A percentile compares a stretch with the other conserved stretches of the same genome.
phyloP scores from a whole-genome alignment of 2,329 filamentous ascomycete genomes.

The Penicillium sp. region DNA sequence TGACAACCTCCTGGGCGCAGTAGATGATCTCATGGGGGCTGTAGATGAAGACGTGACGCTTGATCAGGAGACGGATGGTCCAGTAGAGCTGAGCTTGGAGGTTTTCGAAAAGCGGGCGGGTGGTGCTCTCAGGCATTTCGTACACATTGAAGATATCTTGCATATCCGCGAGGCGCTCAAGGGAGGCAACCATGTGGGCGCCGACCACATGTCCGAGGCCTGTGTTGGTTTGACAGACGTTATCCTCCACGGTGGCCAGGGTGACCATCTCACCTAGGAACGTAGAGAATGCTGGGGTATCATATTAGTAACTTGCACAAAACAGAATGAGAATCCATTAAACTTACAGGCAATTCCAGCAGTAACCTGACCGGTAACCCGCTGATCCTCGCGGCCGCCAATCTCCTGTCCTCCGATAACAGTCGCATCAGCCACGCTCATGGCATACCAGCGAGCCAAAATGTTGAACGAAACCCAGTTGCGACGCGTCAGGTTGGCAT shows the following conservation, averaged over 20 bases:
- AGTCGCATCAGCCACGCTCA: conserved; percentile 49
- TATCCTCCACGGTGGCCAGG: conserved; percentile 41
- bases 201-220: conserved; percentile 46
- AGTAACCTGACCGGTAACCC: conserved; percentile 44
- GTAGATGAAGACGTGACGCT: conserved; percentile 51
- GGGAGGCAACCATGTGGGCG: conserved; percentile 43
- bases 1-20: conserved; percentile 48
- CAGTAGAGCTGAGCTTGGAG: conserved; percentile 51
- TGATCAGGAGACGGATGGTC: conserved; percentile 50
- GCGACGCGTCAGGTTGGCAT: conserved; percentile 48
- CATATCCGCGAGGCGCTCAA: conserved; percentile 47
- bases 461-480: conserved; percentile 50
- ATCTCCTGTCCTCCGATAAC: conserved; percentile 47
- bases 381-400: conserved; percentile 47
- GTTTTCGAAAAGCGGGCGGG: conserved; percentile 42
- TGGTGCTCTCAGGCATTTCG: conserved; percentile 35
- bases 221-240: conserved; percentile 45
- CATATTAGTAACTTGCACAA: conserved; percentile 14
- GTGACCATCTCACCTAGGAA: conserved; percentile 46
- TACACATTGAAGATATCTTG: conserved; percentile 42
- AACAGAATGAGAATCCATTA: too few species aligned
- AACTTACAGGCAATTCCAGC: conserved; percentile 49
- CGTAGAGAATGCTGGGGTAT: conserved; percentile 42
- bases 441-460: conserved; percentile 49
- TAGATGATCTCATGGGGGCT: conserved; percentile 51